phyloP scores from a whole-genome alignment of 345 rosid genomes.

The Lumnitzera littorea region DNA sequence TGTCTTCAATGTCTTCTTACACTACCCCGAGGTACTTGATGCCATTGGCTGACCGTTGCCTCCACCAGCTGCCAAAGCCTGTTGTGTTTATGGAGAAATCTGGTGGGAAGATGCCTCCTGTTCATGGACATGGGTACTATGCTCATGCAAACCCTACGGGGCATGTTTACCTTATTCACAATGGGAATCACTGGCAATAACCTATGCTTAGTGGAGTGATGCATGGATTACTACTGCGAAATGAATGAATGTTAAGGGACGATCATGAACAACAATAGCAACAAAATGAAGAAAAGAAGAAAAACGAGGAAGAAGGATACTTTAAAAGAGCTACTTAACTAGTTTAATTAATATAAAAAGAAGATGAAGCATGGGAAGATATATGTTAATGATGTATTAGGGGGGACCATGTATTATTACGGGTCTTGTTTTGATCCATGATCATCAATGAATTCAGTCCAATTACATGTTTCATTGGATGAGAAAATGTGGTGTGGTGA shows the following conservation, averaged over 20 bases:
- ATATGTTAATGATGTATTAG: conserved; percentile 24
- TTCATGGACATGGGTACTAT: conserved; percentile 32
- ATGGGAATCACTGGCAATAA: conserved; percentile 66
- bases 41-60: conserved; percentile 7
- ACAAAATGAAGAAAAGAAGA: too few species aligned
- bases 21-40: conserved; percentile 29
- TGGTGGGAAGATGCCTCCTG: conserved; percentile 22
- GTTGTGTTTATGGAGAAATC: conserved; percentile 20
- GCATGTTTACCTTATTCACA: conserved; percentile 43
- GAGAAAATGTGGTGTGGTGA: conserved; percentile 30
- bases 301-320: too few species aligned
- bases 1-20: conserved; percentile 10
- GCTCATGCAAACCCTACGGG: conserved; percentile 36
- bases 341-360: background rate
- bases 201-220: conserved; percentile 3
- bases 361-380: background rate
- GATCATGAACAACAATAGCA: too few species aligned
- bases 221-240: too few species aligned
- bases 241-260: too few species aligned
- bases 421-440: conserved; percentile 33
- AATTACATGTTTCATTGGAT: conserved; percentile 25
- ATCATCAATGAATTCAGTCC: conserved; percentile 51
- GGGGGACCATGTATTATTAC: conserved; percentile 36
- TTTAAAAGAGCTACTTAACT: too few species aligned
- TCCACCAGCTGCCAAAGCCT: conserved; percentile 16